A percentile compares a stretch with the other conserved stretches of the same genome.
Evolutionary conservation across 257 asterid species (phyloP).

Genomic region (Solanum gandarillasii): DNA sequence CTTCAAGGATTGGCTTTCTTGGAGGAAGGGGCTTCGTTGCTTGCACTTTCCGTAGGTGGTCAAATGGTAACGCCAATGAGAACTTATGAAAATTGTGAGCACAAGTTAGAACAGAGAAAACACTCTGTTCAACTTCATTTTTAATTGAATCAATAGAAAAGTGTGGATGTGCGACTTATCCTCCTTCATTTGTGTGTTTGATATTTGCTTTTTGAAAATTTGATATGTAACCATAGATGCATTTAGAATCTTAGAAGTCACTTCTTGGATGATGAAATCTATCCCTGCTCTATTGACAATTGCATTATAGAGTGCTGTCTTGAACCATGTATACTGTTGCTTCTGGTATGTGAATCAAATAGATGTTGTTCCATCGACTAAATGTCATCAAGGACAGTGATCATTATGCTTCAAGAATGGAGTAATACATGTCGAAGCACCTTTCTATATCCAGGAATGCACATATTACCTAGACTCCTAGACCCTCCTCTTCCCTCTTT

Average conservation of each 20-base stretch:
- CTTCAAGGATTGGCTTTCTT: conserved; percentile 37
- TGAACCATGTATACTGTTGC: neutral
- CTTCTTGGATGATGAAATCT: neutral
- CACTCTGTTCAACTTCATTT: neutral
- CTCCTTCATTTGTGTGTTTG: neutral
- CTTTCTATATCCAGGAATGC: neutral
- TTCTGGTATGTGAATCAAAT: neutral
- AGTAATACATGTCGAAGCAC: neutral
- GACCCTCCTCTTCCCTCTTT: neutral
- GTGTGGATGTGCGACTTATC: neutral
- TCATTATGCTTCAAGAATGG: neutral
- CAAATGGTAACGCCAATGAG: conserved; percentile 28
- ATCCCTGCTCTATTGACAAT: neutral
- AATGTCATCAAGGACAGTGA: neutral
- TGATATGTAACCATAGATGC: neutral
- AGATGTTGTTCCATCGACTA: neutral
- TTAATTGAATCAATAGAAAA: neutral
- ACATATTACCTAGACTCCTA: neutral
- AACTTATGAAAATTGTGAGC: conserved; percentile 16
- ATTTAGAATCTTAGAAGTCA: neutral
- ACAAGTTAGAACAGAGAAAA: conserved; percentile 3
- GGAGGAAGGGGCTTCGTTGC: conserved; percentile 48
- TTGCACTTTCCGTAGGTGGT: conserved; percentile 51
- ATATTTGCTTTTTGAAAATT: neutral
- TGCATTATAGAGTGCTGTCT: neutral